Conservation (phyloP, 495 filamentous ascomycete species). For the Penicillium ochrochloron region DNA sequence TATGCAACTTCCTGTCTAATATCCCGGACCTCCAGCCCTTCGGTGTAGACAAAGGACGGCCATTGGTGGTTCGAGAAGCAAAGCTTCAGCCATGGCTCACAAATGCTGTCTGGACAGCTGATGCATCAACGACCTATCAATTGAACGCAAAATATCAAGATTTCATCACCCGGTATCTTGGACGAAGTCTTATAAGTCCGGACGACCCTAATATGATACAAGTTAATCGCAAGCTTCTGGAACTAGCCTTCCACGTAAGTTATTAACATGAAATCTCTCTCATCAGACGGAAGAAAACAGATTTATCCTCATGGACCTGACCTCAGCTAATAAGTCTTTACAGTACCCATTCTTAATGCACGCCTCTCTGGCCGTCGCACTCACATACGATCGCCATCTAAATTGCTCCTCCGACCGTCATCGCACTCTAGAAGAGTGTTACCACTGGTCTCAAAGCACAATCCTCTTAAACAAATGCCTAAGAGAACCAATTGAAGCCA, state of each 20-base stretch:
- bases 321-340: conserved; percentile 27
- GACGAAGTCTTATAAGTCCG: conserved; percentile 41
- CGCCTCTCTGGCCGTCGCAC: conserved; percentile 46
- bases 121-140: conserved; percentile 37
- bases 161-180: conserved; percentile 44
- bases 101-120: conserved; percentile 38
- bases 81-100: conserved; percentile 31
- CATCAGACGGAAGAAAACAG: neutral
- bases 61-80: conserved; percentile 22
- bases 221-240: conserved; percentile 44
- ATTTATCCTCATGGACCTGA: conserved; percentile 5
- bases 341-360: conserved; percentile 56
- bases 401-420: conserved; percentile 26
- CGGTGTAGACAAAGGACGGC: conserved; percentile 26
- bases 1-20: conserved; percentile 48
- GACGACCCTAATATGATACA: conserved; percentile 41
- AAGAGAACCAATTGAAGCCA: conserved; percentile 35
- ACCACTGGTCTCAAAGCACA: conserved; percentile 49
- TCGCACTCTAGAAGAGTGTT: conserved; percentile 44
- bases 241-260: conserved; percentile 44
- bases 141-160: conserved; percentile 43
- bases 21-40: conserved; percentile 45
- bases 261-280: conserved; percentile 1
- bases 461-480: conserved; percentile 43
- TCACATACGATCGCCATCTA: conserved; percentile 50